Base-by-base conservation (phyloP, 148 eudicot genomes). In the Drosera capensis region DNA sequence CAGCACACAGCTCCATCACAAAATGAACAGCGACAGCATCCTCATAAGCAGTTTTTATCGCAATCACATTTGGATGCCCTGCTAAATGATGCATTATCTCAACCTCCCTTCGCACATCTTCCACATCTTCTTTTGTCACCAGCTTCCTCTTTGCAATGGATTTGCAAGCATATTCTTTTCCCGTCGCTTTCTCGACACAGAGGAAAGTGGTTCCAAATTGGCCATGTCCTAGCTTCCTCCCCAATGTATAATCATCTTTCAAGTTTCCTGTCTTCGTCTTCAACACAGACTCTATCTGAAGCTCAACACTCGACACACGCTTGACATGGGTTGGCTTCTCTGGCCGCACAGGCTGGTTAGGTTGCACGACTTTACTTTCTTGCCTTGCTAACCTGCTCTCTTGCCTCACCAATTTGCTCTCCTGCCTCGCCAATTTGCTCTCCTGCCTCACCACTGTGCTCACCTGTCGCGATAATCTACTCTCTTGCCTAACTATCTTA, bases 41-140 rank as follows among this genome's bases (percentile, higher is more conserved):
- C 57, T 86, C 96, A 40, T 79, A 86, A 0, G 94, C 88, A 34
- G 72, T 88, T 55, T 64, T 72, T 25, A 86, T 82, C 0, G 71
- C 55, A 15, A 86, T 74, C 3, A 86, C 79, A 53, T 62, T 82
- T 3, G 75, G 65, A 42, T 74, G 61, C 7, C 94, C 96, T n/a
- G 79, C 71, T 49, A 86, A 76, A 24, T 82, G 96, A 62, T 82
- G 88, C 88, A 86, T 71, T 18, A 86, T 86, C 72, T 82, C 82
- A 36, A 86, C 66, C 58, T 86, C 96, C 57, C 94, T 79, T 58
- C 94, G 76, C 9, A 82, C 94, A 57, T 86, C 96, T 7, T 86
- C 85, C 46, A 87, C 80, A 36, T 87, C 96, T 36, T 74, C 88
- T 45, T 68, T 55, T 1, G 71, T 82, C 7, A 70, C 56, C 37